These are phyloP conservation scores for Neospermospora avenae DNA, from an alignment of 2,329 filamentous ascomycete genomes.

Conservation along the genomic window DNA sequence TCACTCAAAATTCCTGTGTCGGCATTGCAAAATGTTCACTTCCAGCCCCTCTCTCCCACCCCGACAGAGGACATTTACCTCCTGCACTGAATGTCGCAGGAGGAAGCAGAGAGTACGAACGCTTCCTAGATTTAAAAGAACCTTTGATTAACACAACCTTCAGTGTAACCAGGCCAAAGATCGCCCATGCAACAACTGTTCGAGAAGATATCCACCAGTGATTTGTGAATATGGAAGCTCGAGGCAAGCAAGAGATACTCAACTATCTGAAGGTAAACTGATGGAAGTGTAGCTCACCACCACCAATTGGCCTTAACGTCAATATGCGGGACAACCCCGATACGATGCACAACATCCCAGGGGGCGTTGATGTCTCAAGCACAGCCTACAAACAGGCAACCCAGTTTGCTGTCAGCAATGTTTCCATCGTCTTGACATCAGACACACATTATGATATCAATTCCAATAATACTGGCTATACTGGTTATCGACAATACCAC, in stretches of 20 bases:
- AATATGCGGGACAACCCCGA: slow-evolving; percentile 8
- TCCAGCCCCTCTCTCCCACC: slow-evolving; percentile 18
- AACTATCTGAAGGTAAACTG: slow-evolving; percentile 1
- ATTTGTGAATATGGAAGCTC: slow-evolving; percentile 25
- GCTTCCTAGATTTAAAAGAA: slow-evolving; percentile 6
- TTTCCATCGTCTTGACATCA: slow-evolving; percentile 10
- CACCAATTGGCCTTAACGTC: slow-evolving; percentile 13
- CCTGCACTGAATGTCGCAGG: slow-evolving; percentile 27
- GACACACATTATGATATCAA: slow-evolving; percentile 10
- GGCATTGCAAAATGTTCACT: slow-evolving; percentile 23
- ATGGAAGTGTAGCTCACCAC: slow-evolving; percentile 19
- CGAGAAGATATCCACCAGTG: slow-evolving; percentile 27
- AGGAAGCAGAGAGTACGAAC: slow-evolving; percentile 27
- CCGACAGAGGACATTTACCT: slow-evolving; percentile 26
- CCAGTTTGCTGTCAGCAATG: slow-evolving; percentile 8
- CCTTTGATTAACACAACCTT: slow-evolving; percentile 11
- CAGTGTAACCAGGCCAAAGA: slow-evolving; percentile 30
- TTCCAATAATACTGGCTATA: slow-evolving; percentile 14
- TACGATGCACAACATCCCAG: not conserved
- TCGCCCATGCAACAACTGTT: slow-evolving; percentile 28
- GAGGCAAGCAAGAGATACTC: slow-evolving; percentile 13
- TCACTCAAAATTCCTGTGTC: slow-evolving; percentile 1
- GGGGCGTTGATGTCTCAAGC: not conserved
- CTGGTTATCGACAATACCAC: slow-evolving; percentile 14
- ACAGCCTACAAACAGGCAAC: slow-evolving; percentile 15